phyloP scores from a whole-genome alignment of 1,139 yeast genomes.

The Kurtzmaniella quercitrusa region DNA sequence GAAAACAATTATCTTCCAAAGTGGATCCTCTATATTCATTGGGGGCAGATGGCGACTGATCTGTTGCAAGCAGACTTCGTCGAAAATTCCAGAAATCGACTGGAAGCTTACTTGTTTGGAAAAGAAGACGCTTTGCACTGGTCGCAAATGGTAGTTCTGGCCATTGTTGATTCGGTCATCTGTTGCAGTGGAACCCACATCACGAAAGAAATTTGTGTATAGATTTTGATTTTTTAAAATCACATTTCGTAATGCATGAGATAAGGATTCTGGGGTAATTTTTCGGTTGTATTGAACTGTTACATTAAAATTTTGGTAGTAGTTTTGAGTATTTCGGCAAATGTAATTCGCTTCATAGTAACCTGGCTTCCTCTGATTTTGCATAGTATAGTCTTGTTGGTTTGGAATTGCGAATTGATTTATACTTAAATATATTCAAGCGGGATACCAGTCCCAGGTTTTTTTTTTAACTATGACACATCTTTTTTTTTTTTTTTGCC shows the following conservation, averaged over 20 bases:
- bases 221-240: conserved; percentile 7
- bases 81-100: conserved; percentile 1
- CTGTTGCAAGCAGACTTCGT: conserved; percentile 1
- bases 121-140: conserved; percentile 8
- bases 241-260: conserved; percentile 7
- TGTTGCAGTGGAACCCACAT: neutral
- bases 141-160: conserved; percentile 9
- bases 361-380: conserved; percentile 10
- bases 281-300: conserved; percentile 6
- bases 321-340: conserved; percentile 9
- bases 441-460: neutral
- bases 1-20: conserved; percentile 10
- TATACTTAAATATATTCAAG: neutral
- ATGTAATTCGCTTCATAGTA: conserved; percentile 10
- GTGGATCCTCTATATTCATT: conserved; percentile 8
- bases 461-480: neutral
- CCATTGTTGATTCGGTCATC: conserved; percentile 10
- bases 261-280: conserved; percentile 5
- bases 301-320: conserved; percentile 11
- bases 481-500: neutral
- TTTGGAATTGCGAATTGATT: neutral
- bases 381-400: neutral
- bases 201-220: conserved; percentile 8
- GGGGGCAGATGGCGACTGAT: conserved; percentile 2
- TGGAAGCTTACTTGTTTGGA: conserved; percentile 9